Evolutionary conservation across 805 yeast genomes (phyloP), one percentile per base, ranked within the genome.

Genomic region (Yamadazyma takamatsuzukensis): DNA sequence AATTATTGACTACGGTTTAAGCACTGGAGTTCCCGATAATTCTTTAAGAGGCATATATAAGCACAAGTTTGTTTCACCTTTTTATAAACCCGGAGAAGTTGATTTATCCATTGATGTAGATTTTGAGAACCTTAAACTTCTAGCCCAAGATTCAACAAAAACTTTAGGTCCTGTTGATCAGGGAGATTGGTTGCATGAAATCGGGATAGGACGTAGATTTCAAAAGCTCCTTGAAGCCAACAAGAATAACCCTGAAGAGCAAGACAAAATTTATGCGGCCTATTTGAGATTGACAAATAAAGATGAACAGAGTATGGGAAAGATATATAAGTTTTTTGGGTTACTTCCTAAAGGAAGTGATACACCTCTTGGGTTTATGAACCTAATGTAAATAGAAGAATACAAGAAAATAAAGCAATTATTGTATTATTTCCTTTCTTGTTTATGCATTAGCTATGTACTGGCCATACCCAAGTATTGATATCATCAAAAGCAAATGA

Each of bases 81-180:
- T 83, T 38, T 64, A 54, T n/a, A 66, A 68, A 10, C 93, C 93
- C 0, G 95, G 95, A 1, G 72, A 76, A 21, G 89, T 83, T 3
- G 95, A 86, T 59, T 62, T 86, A 18, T 83, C 94, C 0, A 80
- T 82, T 0, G 94, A 86, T 51, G 95, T 86, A 9, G 95, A 86
- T 53, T 86, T 86, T 51, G 70, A 66, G 18, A 80, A 81, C 15
- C 54, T 86, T 32, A 59, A 33, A 15, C 30, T 39, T 6, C 30
- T 53, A 8, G 32, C 54, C 7, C 25, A 39, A 15, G 34, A 21
- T 6, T 15, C 19, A 11, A 34, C 32, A 12, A 30, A 37, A 12
- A 64, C 32, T 39, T 64, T 62, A 38, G 89, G 86, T 0, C 83
- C 87, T 1, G 71, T 68, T 1, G 78, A 78, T 25, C 95, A 86